Conservation (phyloP, 1,284 basidiomycete genomes). For the Mycosarcoma maydis region DNA sequence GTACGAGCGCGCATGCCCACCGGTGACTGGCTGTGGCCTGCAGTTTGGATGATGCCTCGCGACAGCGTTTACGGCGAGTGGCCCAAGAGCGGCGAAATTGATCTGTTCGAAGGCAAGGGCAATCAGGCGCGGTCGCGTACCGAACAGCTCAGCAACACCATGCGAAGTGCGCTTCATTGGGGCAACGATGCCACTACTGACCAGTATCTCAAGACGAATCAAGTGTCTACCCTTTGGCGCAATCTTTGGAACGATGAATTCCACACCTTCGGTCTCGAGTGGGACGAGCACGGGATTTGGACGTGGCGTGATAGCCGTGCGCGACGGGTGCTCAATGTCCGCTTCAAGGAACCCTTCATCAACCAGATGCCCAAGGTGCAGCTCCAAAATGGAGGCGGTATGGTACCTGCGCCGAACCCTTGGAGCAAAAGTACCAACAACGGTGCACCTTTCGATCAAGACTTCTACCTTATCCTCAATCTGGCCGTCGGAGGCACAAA, state of each 20-base stretch:
- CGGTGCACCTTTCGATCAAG: conserved; percentile 83
- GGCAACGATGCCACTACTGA: conserved; percentile 72
- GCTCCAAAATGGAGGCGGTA: conserved; percentile 76
- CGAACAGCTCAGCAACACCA: conserved; percentile 71
- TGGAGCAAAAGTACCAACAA: conserved; percentile 46
- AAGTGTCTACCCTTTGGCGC: conserved; percentile 74
- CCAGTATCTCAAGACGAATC: conserved; percentile 79
- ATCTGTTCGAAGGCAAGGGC: conserved; percentile 76
- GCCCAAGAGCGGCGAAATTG: conserved; percentile 80
- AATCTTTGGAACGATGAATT: conserved; percentile 76
- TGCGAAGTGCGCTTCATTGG: conserved; percentile 83
- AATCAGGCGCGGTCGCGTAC: conserved; percentile 73
- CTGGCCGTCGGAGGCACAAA: conserved; percentile 83
- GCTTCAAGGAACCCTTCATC: conserved; percentile 71
- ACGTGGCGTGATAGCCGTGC: conserved; percentile 76
- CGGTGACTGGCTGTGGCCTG: conserved; percentile 80
- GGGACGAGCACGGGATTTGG: conserved; percentile 79
- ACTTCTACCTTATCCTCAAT: conserved; percentile 82
- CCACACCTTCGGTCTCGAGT: conserved; percentile 83
- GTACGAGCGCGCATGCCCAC: conserved; percentile 80
- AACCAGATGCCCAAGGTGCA: conserved; percentile 82
- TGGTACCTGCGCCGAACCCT: conserved; percentile 72
- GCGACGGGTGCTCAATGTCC: conserved; percentile 74
- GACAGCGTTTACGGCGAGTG: conserved; percentile 76
- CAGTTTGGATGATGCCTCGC: conserved; percentile 83